Base-by-base conservation (phyloP, 306 rosid genomes). In the Phaseolus lunatus region DNA sequence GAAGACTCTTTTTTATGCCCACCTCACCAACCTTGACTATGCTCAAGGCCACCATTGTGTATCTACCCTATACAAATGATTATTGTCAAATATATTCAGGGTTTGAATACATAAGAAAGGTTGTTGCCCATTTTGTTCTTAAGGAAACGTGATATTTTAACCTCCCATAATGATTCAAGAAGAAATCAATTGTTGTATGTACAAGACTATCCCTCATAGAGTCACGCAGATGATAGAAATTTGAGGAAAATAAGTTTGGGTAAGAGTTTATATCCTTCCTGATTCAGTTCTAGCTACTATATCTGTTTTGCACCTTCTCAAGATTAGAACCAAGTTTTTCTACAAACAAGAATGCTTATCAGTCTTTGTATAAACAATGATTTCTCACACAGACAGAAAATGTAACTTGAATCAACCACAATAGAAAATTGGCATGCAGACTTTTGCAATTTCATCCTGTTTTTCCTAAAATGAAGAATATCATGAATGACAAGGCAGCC, bases 131-230 rank as follows among this genome's bases (percentile, higher is more conserved):
- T 78, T 20, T 50, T 14, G 3, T 59, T 39, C 64, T 68, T 67
- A n/a, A 44, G 67, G 65, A 67, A 41, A 49, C 9, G 44, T 69
- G 7, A 24, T 45, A 82, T 43, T 70, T 27, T 52, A 70, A 73
- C 23, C 9, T 14, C 68, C 10, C 69, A 44, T 12, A 64, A 29
- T 82, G 41, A 71, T 52, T 58, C 35, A 48, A 45, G 29, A 39
- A 52, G 29, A 66, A 19, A 41, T 20, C 52, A 18, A 24, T 52
- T 71, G 18, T 57, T 20, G 3, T 49, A n/a, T 14, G 62, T 64
- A 64, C 9, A 39, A 53, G 44, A 64, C 26, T 49, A 15, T 3
- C 67, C 67, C 43, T 61, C 22, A 59, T 59, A 27, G 15, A 61
- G n/a, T 61, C 43, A 61, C 2, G 67, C n/a, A 62, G 43, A 31